phyloP scores from a whole-genome alignment of 2,329 filamentous ascomycete species.

The Piedraia hortae region DNA sequence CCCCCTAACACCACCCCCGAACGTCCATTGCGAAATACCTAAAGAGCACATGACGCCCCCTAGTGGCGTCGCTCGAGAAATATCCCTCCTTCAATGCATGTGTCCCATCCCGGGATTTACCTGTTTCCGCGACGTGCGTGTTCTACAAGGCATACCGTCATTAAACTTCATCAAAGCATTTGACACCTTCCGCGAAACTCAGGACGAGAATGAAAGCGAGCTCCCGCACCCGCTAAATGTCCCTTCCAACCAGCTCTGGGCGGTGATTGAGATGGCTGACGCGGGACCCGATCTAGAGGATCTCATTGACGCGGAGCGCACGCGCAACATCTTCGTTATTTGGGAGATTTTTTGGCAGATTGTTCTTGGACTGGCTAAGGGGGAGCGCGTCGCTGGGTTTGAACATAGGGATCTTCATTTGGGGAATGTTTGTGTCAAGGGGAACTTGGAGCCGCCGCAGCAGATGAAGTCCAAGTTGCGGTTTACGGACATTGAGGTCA shows the following conservation, averaged over 20 bases:
- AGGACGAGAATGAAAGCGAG: constrained; percentile 16
- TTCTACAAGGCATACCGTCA: constrained; percentile 29
- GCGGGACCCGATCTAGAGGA: constrained; percentile 29
- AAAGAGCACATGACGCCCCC: constrained; percentile 22
- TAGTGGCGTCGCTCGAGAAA: constrained; percentile 19
- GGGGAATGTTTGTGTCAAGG: constrained; percentile 33
- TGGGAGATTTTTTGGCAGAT: constrained; percentile 43
- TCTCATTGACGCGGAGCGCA: constrained; percentile 11
- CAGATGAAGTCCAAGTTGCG: constrained; percentile 17
- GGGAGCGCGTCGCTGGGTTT: constrained; percentile 30
- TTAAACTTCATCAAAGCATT: constrained; percentile 21
- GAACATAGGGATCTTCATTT: constrained; percentile 40
- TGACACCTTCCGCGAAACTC: constrained; percentile 17
- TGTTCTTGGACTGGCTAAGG: constrained; percentile 31
- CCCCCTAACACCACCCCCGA: constrained; percentile 14
- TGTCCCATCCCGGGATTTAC: constrained; percentile 34
- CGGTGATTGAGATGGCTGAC: constrained; percentile 37
- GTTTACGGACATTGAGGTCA: constrained; percentile 29
- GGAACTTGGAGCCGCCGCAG: constrained; percentile 6
- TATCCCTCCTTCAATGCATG: constrained; percentile 27
- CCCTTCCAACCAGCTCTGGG: constrained; percentile 29
- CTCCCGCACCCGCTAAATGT: constrained; percentile 30
- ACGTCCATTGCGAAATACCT: constrained; percentile 20
- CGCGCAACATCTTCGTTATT: constrained; percentile 16
- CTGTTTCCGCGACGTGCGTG: constrained; percentile 29